Evolutionary conservation across 1,284 basidiomycete species (phyloP), one percentile per base, ranked within the genome.

Genomic region (Abortiporus biennis): DNA sequence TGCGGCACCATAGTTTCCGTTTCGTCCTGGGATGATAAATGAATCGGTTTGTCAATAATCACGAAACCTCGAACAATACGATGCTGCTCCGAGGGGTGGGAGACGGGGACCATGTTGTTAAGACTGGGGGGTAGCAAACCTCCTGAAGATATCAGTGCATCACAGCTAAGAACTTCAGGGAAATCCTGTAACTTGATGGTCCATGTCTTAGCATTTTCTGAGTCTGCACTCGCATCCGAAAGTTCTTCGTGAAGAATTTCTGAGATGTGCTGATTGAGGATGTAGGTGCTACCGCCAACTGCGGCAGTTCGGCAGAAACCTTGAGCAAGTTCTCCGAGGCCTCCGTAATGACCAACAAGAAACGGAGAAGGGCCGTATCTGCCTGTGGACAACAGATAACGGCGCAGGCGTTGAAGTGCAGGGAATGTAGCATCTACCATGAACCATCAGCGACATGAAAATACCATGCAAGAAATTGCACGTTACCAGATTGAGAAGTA

Each of bases 331-430:
- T 96, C 93, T 2, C 93, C 92, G 0, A 84, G 71, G 3, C 93
- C 92, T 22, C 95, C 95, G 58, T 97, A 98, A 54, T 97, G 93
- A 0, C 91, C 92, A 3, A 98, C 75, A 12, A 99, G 76, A 64
- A 94, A 98, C 0, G 95, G 83, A 0, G 90, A 92, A 8, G 87
- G 66, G 4, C 95, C 95, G 56, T 96, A 98, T 23, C 89, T 74
- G 1, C 95, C 94, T 11, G 83, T 67, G 1, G 92, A 90, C 31
- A 71, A 77, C 17, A 98, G 72, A 57, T 91, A 92, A 22, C 70
- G 65, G 11, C 81, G 74, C 15, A 92, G 66, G 8, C 92, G 78
- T 19, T 62, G 60, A 2, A 96, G 63, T 0, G 85, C 78, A 1
- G 75, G 71, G 6, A 79, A 57, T 0, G 82, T 77, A 1, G 71